phyloP scores from a whole-genome alignment of 2,329 filamentous ascomycete species.

The Diplodia mutila region DNA sequence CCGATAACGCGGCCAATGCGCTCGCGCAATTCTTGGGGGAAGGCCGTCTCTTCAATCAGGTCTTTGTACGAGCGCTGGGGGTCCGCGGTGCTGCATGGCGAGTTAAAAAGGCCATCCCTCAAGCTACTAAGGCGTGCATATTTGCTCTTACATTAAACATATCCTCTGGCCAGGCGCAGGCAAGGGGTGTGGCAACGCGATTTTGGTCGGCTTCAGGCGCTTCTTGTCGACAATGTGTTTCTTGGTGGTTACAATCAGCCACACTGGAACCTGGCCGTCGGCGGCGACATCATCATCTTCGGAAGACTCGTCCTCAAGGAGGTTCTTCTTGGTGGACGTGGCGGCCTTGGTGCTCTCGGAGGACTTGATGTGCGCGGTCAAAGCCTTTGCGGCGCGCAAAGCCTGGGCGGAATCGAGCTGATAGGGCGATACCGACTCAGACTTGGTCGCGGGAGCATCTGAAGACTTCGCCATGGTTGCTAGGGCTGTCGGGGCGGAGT shows the following conservation, averaged over 20 bases:
- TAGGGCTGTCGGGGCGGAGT: neutral
- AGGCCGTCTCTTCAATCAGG: constrained; percentile 71
- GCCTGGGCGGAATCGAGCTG: constrained; percentile 56
- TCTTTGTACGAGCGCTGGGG: constrained; percentile 90
- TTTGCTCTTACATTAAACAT: constrained; percentile 19
- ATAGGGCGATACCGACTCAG: constrained; percentile 43
- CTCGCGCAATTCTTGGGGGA: constrained; percentile 52
- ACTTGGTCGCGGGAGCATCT: constrained; percentile 43
- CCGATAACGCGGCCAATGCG: constrained; percentile 70
- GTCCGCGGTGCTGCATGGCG: constrained; percentile 68
- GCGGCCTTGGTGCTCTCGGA: constrained; percentile 53
- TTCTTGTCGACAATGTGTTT: constrained; percentile 73
- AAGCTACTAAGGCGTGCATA: neutral
- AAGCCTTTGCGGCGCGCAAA: constrained; percentile 61
- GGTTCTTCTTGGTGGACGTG: constrained; percentile 56
- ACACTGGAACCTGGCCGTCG: constrained; percentile 59
- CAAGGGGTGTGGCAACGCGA: constrained; percentile 45
- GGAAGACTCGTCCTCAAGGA: constrained; percentile 55
- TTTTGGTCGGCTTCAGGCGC: constrained; percentile 81
- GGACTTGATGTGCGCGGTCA: constrained; percentile 61
- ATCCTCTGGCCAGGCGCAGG: constrained; percentile 4
- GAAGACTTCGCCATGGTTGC: constrained; percentile 35
- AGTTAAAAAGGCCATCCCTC: neutral
- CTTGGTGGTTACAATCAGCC: constrained; percentile 67
- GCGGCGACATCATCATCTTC: constrained; percentile 31